Percentiles rank a stretch among this genome's conserved stretches.
Evolutionary conservation across 2,329 filamentous ascomycete species (phyloP).

Genomic region (Penicillium sp.): DNA sequence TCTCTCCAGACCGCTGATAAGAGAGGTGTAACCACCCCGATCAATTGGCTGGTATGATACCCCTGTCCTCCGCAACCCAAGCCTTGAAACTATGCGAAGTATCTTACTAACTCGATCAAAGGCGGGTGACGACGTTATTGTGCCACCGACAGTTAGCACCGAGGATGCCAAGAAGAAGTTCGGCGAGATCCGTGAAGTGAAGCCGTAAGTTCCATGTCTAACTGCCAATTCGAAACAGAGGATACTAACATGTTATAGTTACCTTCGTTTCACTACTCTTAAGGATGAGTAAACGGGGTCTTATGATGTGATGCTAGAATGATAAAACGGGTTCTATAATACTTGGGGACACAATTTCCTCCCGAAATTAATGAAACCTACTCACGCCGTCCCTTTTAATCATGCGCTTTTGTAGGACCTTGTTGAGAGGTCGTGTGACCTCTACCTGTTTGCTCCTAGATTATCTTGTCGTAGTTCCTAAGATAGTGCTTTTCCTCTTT

Average conservation of each 20-base stretch:
- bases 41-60: constrained; percentile 66
- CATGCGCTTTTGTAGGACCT: not conserved
- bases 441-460: not conserved
- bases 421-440: not conserved
- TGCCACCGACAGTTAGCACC: constrained; percentile 77
- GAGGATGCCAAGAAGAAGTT: constrained; percentile 87
- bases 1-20: constrained; percentile 81
- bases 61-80: not conserved
- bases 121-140: constrained; percentile 86
- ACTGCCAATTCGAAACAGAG: not conserved
- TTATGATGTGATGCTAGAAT: constrained; percentile 19
- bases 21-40: constrained; percentile 82
- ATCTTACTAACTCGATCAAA: not conserved
- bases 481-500: not conserved
- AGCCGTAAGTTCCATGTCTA: constrained; percentile 48
- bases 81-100: not conserved
- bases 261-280: constrained; percentile 38
- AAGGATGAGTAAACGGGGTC: constrained; percentile 31
- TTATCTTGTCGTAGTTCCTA: not conserved
- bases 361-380: not conserved
- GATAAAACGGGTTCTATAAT: not conserved
- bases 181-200: constrained; percentile 65
- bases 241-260: constrained; percentile 34
- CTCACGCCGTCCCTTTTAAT: not conserved
- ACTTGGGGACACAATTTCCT: not conserved